Base-by-base conservation (phyloP, 202 grass and related monocot genomes). In the Saccharum hybrid region DNA sequence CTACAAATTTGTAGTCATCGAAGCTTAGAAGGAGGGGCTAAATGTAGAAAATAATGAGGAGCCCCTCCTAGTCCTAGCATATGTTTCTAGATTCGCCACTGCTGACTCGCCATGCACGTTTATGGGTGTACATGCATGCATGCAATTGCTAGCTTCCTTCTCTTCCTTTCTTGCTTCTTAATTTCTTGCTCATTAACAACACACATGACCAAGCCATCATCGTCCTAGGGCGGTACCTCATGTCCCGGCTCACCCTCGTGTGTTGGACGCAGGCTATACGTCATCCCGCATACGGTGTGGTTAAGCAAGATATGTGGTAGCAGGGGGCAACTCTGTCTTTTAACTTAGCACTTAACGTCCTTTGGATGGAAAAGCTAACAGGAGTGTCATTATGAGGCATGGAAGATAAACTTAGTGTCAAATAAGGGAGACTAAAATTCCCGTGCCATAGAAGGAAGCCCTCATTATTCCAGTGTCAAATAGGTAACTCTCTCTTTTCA, bases 301-400 rank as follows among this genome's bases (percentile, higher is more conserved):
- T 56, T 56, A 56, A n/a, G 2, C 56, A 60, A 60, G 56, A 60
- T 60, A 23, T 23, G 8, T 60, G 2, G 56, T 9, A 60, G 56
- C 54, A 59, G n/a, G 56, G 56, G 56, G 56, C n/a, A 60, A 59
- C 54, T 60, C n/a, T 23, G n/a, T 60, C n/a, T 23, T 60, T 60
- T 60, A 60, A 60, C 56, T 10, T 60, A 60, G 56, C 8, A 60
- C 56, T 60, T 23, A 60, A 60, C 1, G n/a, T 60, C 56, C n/a
- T 23, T 60, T 60, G 54, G 56, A 23, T 60, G 52, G 52, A 56
- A 23, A 60, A 60, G 56, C 56, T 60, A 60, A 22, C 8, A 60
- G 56, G 56, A 60, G 18, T 60, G 56, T 60, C 56, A 60, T 23
- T 60, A 23, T 60, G 22, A 22, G 56, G n/a, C 56, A 60, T 60